Evolutionary conservation across 2,329 filamentous ascomycete genomes (phyloP).

Genomic region (Macrophomina pseudophaseolina): DNA sequence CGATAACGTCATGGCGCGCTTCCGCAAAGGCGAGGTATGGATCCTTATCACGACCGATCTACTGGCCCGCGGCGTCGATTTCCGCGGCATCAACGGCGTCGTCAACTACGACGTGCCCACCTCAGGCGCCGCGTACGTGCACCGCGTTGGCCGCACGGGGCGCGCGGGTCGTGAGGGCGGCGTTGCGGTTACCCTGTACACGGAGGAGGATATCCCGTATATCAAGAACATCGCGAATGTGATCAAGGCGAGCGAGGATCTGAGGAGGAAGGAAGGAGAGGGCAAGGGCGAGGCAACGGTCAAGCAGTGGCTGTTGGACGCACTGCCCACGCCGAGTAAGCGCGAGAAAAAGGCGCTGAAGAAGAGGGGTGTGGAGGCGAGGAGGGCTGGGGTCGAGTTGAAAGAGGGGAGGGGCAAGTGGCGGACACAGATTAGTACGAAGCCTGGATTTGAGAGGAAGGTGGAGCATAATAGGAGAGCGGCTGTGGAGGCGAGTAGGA

Average conservation of each 20-base stretch:
- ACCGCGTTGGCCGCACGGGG: conserved; percentile 89
- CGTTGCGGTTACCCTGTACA: conserved; percentile 91
- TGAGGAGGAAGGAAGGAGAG: conserved; percentile 48
- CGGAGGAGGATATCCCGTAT: conserved; percentile 88
- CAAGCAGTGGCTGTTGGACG: conserved; percentile 78
- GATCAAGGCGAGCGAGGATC: conserved; percentile 80
- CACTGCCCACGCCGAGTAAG: conserved; percentile 83
- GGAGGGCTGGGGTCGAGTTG: conserved; percentile 54
- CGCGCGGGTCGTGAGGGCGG: conserved; percentile 86
- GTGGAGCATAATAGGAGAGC: conserved; percentile 70
- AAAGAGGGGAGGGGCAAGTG: conserved; percentile 33
- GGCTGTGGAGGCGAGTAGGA: conserved; percentile 46
- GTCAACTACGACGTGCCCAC: conserved; percentile 97
- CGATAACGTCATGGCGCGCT: conserved; percentile 82
- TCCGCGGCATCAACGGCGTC: conserved; percentile 91
- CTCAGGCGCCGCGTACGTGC: conserved; percentile 88
- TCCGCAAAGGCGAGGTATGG: conserved; percentile 93
- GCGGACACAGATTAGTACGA: conserved; percentile 74
- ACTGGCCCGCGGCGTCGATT: conserved; percentile 89
- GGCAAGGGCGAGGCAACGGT: conserved; percentile 55
- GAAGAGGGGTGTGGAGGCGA: conserved; percentile 77
- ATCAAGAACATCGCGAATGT: conserved; percentile 94
- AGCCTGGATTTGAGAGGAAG: conserved; percentile 75
- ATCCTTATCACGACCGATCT: conserved; percentile 95
- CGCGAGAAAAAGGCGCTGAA: conserved; percentile 82